phyloP scores from a whole-genome alignment of 2,329 filamentous ascomycete species.

The Trichoderma cornu-damae region DNA sequence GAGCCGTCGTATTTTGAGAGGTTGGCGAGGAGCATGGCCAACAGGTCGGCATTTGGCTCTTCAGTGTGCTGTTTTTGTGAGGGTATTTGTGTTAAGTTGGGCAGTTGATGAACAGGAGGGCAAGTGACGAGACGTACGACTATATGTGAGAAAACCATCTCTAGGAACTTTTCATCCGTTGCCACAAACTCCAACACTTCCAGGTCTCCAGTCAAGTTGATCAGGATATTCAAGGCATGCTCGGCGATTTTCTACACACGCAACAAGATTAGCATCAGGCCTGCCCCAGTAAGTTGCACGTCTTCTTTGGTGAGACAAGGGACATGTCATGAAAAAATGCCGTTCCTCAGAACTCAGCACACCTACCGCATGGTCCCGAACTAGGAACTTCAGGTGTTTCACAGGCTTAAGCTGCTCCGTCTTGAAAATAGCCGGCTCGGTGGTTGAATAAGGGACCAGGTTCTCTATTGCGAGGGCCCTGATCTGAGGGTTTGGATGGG shows the following conservation, averaged over 20 bases:
- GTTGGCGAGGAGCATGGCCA: constrained; percentile 91
- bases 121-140: constrained; percentile 53
- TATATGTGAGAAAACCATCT: constrained; percentile 65
- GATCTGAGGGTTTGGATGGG: constrained; percentile 86
- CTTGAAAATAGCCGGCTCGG: constrained; percentile 79
- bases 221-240: constrained; percentile 82
- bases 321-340: neutral
- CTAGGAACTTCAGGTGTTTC: constrained; percentile 79
- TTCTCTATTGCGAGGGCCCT: constrained; percentile 81
- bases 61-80: constrained; percentile 54
- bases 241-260: constrained; percentile 71
- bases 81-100: neutral
- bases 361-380: constrained; percentile 75
- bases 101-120: neutral
- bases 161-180: constrained; percentile 75
- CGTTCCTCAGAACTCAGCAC: neutral
- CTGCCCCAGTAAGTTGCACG: neutral
- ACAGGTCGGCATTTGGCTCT: constrained; percentile 76
- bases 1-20: constrained; percentile 74
- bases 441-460: constrained; percentile 72
- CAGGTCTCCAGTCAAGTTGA: constrained; percentile 75
- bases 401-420: constrained; percentile 69
- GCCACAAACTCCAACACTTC: constrained; percentile 69
- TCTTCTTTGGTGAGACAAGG: neutral
- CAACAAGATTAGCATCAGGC: neutral